phyloP scores from a whole-genome alignment of 306 rosid genomes.

The Quercus mongolica region DNA sequence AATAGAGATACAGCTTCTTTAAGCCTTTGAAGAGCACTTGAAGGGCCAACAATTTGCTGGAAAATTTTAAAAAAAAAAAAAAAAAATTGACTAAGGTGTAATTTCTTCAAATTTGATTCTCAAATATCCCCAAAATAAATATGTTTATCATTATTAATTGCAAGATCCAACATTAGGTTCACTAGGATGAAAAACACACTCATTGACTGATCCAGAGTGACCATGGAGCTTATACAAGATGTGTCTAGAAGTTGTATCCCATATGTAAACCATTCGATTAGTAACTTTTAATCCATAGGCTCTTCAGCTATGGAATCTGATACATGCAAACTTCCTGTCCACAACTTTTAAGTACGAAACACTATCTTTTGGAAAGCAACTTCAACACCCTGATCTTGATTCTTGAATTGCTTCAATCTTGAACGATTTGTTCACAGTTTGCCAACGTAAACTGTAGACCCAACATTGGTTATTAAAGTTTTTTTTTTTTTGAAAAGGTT shows the following conservation, averaged over 20 bases:
- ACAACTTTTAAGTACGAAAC: too few species aligned
- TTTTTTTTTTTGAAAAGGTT: too few species aligned
- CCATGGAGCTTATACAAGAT: conserved; percentile 95
- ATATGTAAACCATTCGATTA: conserved; percentile 83
- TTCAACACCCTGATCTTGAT: too few species aligned
- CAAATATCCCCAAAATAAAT: conserved; percentile 87
- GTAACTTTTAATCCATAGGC: conserved; percentile 5
- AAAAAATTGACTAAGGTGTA: neutral
- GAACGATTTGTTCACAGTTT: too few species aligned
- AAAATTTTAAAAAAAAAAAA: neutral
- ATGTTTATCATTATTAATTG: conserved; percentile 69
- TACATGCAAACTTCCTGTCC: too few species aligned
- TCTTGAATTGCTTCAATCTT: too few species aligned
- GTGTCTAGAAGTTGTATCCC: conserved; percentile 90
- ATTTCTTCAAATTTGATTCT: neutral
- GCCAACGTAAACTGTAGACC: too few species aligned
- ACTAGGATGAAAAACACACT: conserved; percentile 72
- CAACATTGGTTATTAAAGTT: too few species aligned
- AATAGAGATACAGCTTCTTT: neutral
- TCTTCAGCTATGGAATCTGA: too few species aligned
- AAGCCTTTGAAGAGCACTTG: neutral
- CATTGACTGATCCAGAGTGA: conserved; percentile 71
- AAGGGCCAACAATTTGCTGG: neutral
- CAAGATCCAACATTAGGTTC: conserved; percentile 83
- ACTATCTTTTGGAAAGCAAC: too few species aligned